Conservation (phyloP, 208 protist species). For the Wallacemonas collosoma region DNA sequence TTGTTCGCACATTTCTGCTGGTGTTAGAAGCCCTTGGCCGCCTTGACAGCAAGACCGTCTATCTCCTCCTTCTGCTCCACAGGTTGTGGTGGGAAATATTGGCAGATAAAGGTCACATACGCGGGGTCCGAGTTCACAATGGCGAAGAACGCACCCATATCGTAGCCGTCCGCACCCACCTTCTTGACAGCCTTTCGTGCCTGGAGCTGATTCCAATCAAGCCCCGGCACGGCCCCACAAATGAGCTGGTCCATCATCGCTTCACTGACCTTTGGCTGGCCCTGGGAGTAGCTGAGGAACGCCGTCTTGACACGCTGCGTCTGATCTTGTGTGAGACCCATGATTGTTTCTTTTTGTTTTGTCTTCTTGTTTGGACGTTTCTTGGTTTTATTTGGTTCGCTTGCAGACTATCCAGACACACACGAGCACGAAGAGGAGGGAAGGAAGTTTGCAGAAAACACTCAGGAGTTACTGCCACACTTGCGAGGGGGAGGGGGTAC, state of each 20-base stretch:
- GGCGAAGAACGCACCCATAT: conserved; percentile 78
- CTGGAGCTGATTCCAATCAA: conserved; percentile 86
- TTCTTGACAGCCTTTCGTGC: conserved; percentile 61
- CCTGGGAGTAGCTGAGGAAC: conserved; percentile 87
- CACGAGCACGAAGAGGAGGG: too few relatives aligned
- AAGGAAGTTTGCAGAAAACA: too few relatives aligned
- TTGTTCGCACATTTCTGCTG: not conserved
- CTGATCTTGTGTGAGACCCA: conserved; percentile 74
- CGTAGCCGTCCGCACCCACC: conserved; percentile 62
- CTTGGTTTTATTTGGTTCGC: not conserved
- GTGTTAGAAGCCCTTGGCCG: conserved; percentile 79
- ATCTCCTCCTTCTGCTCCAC: conserved; percentile 69
- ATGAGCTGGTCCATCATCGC: conserved; percentile 91
- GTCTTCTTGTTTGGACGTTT: conserved; percentile 8
- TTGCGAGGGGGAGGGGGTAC: too few relatives aligned
- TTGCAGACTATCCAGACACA: too few relatives aligned
- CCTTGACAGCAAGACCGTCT: conserved; percentile 79
- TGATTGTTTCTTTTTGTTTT: conserved; percentile 19
- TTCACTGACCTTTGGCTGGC: conserved; percentile 69
- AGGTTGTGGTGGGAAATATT: conserved; percentile 80
- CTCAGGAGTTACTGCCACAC: too few relatives aligned
- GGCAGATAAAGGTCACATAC: conserved; percentile 74
- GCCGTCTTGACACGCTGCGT: conserved; percentile 89
- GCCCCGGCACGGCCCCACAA: conserved; percentile 82
- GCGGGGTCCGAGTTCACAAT: conserved; percentile 68